These are phyloP conservation scores for Aspergillus sp. DNA, from an alignment of 2,329 filamentous ascomycete genomes.

Conservation along the genomic window DNA sequence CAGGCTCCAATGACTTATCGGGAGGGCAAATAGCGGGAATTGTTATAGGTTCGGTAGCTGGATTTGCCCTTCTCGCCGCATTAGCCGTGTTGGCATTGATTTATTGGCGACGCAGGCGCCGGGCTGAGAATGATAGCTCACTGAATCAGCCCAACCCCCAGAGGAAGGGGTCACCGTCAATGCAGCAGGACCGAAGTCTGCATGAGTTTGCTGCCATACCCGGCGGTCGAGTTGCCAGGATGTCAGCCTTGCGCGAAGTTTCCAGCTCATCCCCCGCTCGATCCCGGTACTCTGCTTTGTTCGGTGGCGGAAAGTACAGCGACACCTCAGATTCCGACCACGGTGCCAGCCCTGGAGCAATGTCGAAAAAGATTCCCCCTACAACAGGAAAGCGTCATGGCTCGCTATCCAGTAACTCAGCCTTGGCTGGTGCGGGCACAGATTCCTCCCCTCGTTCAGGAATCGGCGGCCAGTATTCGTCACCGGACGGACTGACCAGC, in stretches of 20 bases:
- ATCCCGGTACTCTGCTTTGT: slow-evolving; percentile 53
- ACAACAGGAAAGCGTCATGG: slow-evolving; percentile 68
- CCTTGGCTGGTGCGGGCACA: slow-evolving; percentile 63
- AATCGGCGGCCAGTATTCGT: slow-evolving; percentile 75
- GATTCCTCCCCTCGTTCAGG: slow-evolving; percentile 71
- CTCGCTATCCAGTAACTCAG: slow-evolving; percentile 85
- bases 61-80: slow-evolving; percentile 67
- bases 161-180: slow-evolving; percentile 44
- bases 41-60: slow-evolving; percentile 77
- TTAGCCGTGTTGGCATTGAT: slow-evolving; percentile 64
- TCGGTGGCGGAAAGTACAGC: slow-evolving; percentile 54
- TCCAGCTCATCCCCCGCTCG: slow-evolving; percentile 63
- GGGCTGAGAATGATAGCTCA: slow-evolving; percentile 68
- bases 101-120: slow-evolving; percentile 58
- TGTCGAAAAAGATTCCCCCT: slow-evolving; percentile 52
- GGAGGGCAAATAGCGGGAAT: slow-evolving; percentile 91
- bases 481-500: slow-evolving; percentile 77
- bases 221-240: slow-evolving; percentile 86
- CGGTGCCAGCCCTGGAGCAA: slow-evolving; percentile 70
- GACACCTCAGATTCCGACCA: slow-evolving; percentile 64
- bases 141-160: slow-evolving; percentile 87
- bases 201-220: slow-evolving; percentile 73
- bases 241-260: slow-evolving; percentile 87
- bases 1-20: slow-evolving; percentile 58
- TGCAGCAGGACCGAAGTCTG: slow-evolving; percentile 46